phyloP scores from a whole-genome alignment of 441 rosid species.

The Populus tomentosa region DNA sequence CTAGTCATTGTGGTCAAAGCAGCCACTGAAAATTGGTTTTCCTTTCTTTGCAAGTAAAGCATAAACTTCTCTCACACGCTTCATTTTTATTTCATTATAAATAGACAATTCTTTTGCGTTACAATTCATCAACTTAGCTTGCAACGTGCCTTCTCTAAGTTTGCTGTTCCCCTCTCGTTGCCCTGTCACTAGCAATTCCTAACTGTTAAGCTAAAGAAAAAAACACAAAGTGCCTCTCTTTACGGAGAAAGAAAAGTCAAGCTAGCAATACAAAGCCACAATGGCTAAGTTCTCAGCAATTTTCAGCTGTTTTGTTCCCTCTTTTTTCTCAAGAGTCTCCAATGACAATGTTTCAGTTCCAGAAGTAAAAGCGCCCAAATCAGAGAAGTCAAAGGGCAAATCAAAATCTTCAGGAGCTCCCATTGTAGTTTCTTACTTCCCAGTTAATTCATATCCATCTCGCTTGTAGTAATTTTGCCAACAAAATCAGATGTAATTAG shows the following conservation, averaged over 20 bases:
- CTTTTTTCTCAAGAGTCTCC: not conserved
- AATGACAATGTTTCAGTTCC: not conserved
- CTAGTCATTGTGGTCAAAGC: not conserved
- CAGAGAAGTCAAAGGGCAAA: too few species aligned
- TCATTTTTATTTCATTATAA: not conserved
- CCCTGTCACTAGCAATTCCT: too few species aligned
- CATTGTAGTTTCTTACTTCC: conserved; percentile 24
- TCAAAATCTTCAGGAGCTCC: conserved; percentile 25
- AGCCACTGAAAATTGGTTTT: not conserved
- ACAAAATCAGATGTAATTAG: too few species aligned
- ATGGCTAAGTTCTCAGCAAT: not conserved
- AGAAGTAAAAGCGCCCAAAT: not conserved
- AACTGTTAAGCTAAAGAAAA: too few species aligned
- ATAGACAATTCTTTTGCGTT: too few species aligned
- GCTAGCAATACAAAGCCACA: too few species aligned
- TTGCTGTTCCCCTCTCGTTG: too few species aligned
- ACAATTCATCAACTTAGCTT: too few species aligned
- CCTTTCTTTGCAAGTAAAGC: not conserved
- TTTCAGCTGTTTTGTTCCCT: not conserved
- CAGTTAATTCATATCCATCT: conserved; percentile 19
- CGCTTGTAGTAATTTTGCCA: conserved; percentile 15
- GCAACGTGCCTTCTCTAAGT: too few species aligned
- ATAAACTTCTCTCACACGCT: not conserved
- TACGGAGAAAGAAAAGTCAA: not conserved
- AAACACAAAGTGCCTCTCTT: too few species aligned